Conservation (phyloP, 2,329 filamentous ascomycete species). For the Penicillium palitans region DNA sequence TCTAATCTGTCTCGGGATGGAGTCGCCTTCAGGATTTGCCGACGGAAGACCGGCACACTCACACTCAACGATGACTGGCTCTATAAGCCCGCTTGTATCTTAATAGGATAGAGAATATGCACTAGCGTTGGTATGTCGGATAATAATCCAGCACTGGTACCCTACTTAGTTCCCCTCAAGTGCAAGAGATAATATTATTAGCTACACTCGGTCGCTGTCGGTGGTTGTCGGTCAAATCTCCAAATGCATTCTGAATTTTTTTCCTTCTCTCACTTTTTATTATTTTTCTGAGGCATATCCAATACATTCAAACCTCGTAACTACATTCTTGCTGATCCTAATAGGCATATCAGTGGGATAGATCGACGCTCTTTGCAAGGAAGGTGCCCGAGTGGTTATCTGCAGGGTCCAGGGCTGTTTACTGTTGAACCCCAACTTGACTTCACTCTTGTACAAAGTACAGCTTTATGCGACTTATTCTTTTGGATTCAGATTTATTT, state of each 20-base stretch:
- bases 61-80: constrained; percentile 21
- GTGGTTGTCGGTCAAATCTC: constrained; percentile 16
- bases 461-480: not conserved
- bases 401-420: not conserved
- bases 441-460: not conserved
- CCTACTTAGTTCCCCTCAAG: not conserved
- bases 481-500: not conserved
- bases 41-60: constrained; percentile 25
- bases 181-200: not conserved
- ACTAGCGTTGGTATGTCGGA: constrained; percentile 9
- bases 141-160: constrained; percentile 10
- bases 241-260: not conserved
- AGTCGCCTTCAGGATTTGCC: constrained; percentile 16
- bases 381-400: not conserved
- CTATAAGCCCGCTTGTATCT: not conserved
- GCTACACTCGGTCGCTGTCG: constrained; percentile 18
- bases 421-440: not conserved
- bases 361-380: not conserved
- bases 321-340: not conserved
- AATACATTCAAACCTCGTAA: not conserved
- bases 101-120: not conserved
- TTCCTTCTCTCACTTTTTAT: not conserved
- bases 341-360: not conserved
- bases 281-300: no score
- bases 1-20: constrained; percentile 6